Base-by-base conservation (phyloP, 495 filamentous ascomycete genomes). In the Clohesyomyces aquaticus region DNA sequence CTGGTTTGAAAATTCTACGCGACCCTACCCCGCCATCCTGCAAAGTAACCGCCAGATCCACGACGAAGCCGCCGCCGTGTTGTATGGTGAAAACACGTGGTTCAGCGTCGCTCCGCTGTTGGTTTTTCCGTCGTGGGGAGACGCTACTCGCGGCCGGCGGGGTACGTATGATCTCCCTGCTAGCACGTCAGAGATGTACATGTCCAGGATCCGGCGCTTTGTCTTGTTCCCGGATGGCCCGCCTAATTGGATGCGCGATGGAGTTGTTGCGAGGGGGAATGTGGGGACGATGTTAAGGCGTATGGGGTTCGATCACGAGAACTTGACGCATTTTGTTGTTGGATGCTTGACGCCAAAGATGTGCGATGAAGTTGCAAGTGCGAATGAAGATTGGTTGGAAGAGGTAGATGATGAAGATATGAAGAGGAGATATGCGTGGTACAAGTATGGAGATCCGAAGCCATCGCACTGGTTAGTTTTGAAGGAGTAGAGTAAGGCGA, bases 391-490 rank as follows among this genome's bases (percentile, higher is more conserved):
- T n/a, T 47, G 45, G 45, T 47, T 47, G 45, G 45, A 47, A 23
- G 45, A 47, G 45, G 45, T 47, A 23, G 45, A 47, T 23, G 45
- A 47, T 47, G 45, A 47, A 23, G 45, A 47, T 18, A 47, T 47
- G 45, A 47, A 47, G 45, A 47, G 45, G 45, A 47, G 45, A n/a
- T 47, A 18, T 47, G 45, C 45, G 45, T 47, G 45, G 45, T 47
- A 47, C 21, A 47, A 23, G 45, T n/a, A 47, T 47, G 45, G 45
- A n/a, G 45, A 47, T 18, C 45, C 45, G 21, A 47, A 47, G 21
- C 16, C 45, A 47, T 18, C 16, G 45, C 21, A 18, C 45, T 47
- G 45, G 45, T 47, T 47, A 23, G 45, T 47, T 47, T 23, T 18
- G 21, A 47, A 47, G 21, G 45, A 47, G 32, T 38, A 38, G 32